Evolutionary conservation across 768 basidiomycete genomes (phyloP), one percentile per base, ranked within the genome.

Genomic region (Mrakia hoshinonis): DNA sequence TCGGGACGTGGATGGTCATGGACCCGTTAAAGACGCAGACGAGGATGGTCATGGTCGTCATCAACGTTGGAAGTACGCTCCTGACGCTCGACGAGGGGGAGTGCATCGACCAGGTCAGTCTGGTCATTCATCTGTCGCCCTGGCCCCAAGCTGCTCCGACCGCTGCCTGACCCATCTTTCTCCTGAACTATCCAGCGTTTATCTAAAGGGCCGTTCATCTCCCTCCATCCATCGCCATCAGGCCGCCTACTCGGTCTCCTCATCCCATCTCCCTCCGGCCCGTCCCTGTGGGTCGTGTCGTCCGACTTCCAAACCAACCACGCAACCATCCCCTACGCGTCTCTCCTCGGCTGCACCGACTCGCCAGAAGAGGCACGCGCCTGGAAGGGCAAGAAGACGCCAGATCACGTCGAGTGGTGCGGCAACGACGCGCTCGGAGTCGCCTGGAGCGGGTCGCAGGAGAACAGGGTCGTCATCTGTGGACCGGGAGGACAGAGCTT

Each of bases 351-450:
- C 2, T 38, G 31, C 43, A 43, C 43, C 52, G 51, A 46, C 1
- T 49, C 70, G 18, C 65, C 54, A 31, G 51, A 36, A n/a, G 39
- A 68, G 36, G 24, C 64, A 29, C 26, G 15, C 4, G 43, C 22
- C 1, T 58, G 38, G 70, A 58, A 64, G 39, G 12, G 61, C n/a
- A 7, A 62, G n/a, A 38, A 43, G 31, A 85, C 38, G 76, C 81
- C 72, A 3, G 82, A 83, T 46, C 88, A 89, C 74, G 87, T 92
- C 0, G 89, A 89, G 76, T 99, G 96, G 96, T 97, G 93, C 78
- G 94, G 94, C 0, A 92, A 92, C 77, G 94, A 99, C 79, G 92
- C 93, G 0, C 89, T 98, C 55, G 82, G 92, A 3, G 83, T 96
- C 22, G 88, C 87, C 24, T 97, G 92, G 91, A 64, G 62, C 13